These are phyloP conservation scores for Aquanectria penicillioides DNA, from an alignment of 2,329 filamentous ascomycete genomes.

Conservation along the genomic window DNA sequence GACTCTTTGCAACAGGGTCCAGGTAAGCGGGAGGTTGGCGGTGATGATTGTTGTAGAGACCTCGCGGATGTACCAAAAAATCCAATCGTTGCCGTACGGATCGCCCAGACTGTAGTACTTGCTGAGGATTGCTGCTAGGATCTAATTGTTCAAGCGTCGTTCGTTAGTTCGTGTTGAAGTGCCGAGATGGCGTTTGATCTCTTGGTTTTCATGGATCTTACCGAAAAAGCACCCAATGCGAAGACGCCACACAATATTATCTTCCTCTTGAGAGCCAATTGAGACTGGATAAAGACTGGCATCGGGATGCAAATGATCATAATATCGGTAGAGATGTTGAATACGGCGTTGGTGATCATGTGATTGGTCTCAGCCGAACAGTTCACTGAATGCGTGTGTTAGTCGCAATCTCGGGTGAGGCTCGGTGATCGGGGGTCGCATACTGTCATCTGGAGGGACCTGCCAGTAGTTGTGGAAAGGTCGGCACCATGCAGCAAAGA, in stretches of 20 bases:
- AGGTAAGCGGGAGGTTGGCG: slow-evolving; percentile 55
- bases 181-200: background rate
- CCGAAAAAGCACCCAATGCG: slow-evolving; percentile 56
- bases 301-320: slow-evolving; percentile 67
- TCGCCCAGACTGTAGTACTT: slow-evolving; percentile 55
- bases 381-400: slow-evolving; percentile 21
- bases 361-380: slow-evolving; percentile 66
- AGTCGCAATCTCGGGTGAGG: background rate
- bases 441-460: slow-evolving; percentile 13
- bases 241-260: slow-evolving; percentile 58
- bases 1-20: slow-evolving; percentile 52
- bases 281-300: slow-evolving; percentile 59
- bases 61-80: slow-evolving; percentile 58
- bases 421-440: background rate
- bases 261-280: slow-evolving; percentile 61
- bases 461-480: slow-evolving; percentile 22
- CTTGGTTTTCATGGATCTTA: slow-evolving; percentile 25
- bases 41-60: slow-evolving; percentile 57
- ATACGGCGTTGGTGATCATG: slow-evolving; percentile 64
- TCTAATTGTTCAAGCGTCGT: slow-evolving; percentile 15
- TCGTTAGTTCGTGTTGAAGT: background rate
- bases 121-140: slow-evolving; percentile 42
- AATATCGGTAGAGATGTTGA: slow-evolving; percentile 68
- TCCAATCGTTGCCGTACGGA: slow-evolving; percentile 52
- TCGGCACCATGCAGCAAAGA: slow-evolving; percentile 45